Percentiles rank a stretch among this genome's conserved stretches.
phyloP scores from a whole-genome alignment of 1,139 yeast genomes.

The Yamadazyma triangularis region DNA sequence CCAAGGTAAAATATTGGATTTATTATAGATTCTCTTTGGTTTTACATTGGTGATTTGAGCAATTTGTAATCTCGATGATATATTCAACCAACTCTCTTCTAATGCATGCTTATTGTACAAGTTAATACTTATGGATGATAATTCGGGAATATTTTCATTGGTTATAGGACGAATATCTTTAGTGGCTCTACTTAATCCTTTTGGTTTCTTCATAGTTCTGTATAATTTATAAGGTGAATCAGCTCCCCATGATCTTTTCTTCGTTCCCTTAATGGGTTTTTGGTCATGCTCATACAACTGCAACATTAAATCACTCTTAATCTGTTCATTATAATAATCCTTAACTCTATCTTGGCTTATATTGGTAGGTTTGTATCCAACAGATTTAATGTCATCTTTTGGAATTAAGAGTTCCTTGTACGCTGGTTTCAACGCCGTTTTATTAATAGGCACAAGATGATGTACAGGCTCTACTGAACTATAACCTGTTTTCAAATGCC shows the following conservation, averaged over 20 bases:
- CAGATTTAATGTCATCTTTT: slow-evolving; percentile 68
- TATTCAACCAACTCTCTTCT: slow-evolving; percentile 67
- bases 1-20: slow-evolving; percentile 83
- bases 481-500: slow-evolving; percentile 57
- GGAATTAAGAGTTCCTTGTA: slow-evolving; percentile 64
- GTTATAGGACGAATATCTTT: slow-evolving; percentile 68
- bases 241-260: slow-evolving; percentile 82
- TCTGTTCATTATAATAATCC: slow-evolving; percentile 70
- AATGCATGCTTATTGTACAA: slow-evolving; percentile 76
- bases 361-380: slow-evolving; percentile 69
- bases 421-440: slow-evolving; percentile 64
- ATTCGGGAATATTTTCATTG: slow-evolving; percentile 64
- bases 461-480: slow-evolving; percentile 88
- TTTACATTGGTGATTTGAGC: slow-evolving; percentile 93
- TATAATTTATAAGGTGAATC: slow-evolving; percentile 86
- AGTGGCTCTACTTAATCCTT: slow-evolving; percentile 62
- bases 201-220: slow-evolving; percentile 66
- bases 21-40: slow-evolving; percentile 70
- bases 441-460: slow-evolving; percentile 74
- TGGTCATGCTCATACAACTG: slow-evolving; percentile 71
- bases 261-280: slow-evolving; percentile 53
- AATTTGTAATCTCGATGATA: slow-evolving; percentile 74
- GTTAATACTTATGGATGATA: slow-evolving; percentile 64
- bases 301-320: slow-evolving; percentile 73
- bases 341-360: slow-evolving; percentile 76